Evolutionary conservation across 306 rosid species (phyloP).

Genomic region (Boehmeria nivea): DNA sequence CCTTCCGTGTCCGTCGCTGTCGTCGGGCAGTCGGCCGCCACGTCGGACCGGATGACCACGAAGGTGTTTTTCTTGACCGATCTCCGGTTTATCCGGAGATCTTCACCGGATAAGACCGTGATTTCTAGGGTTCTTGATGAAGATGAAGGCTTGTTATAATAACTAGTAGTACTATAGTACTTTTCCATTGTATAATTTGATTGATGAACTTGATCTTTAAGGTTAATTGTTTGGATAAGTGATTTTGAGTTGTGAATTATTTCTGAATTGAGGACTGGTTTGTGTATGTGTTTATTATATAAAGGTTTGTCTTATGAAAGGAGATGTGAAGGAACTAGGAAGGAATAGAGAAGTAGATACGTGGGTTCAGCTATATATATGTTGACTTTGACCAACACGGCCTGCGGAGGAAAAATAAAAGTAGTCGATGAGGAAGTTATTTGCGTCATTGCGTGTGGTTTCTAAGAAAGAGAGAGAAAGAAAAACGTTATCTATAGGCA

Average conservation of each 20-base stretch:
- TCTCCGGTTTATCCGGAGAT: constrained; percentile 29
- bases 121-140: constrained; percentile 39
- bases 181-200: not conserved
- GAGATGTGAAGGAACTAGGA: not conserved
- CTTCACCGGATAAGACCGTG: constrained; percentile 49
- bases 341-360: not conserved
- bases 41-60: constrained; percentile 38
- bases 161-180: not conserved
- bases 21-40: not conserved
- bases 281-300: not conserved
- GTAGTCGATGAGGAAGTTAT: too few relatives aligned
- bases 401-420: too few relatives aligned
- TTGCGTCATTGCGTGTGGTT: too few relatives aligned
- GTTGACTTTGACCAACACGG: too few relatives aligned
- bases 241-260: not conserved
- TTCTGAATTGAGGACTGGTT: not conserved
- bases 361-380: not conserved
- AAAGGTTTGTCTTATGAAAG: not conserved
- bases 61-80: constrained; percentile 35
- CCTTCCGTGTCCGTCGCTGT: constrained; percentile 31
- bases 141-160: too few relatives aligned
- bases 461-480: too few relatives aligned
- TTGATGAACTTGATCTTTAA: not conserved
- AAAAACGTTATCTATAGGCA: too few relatives aligned
- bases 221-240: not conserved